Evolutionary conservation across 164 flowering plant species (phyloP), one percentile per base, ranked within the genome.

Genomic region (Chimonanthus salicifolius): DNA sequence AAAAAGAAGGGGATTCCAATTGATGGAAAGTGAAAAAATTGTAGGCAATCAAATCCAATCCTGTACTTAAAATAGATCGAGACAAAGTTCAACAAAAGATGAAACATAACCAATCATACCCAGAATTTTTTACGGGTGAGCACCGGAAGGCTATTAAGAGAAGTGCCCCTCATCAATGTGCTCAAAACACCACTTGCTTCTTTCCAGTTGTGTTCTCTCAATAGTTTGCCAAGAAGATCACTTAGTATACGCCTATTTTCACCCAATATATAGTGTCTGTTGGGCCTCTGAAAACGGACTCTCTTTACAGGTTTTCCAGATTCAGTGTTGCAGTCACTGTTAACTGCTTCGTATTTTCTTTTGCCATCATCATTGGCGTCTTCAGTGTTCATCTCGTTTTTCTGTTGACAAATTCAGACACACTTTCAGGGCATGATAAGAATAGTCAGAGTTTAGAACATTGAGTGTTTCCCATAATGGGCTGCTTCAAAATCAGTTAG

Each of bases 111-210:
- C 45, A 20, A 4, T 60, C 81, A 58, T 84, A 90, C 97, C 87
- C 69, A 74, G 68, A 82, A 92, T 76, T 92, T 92, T 7, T 75
- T 62, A 6, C 85, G 80, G 71, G 86, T 88, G 43, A 67, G 47
- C 21, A 18, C 8, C 5, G 82, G 77, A 20, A 81, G 85, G 0
- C 6, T 74, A 47, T 86, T 90, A 13, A 64, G 75, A 48, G 71
- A 47, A 0, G 92, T 89, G 18, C 80, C 92, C 73, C 84, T 80
- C 77, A 90, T 66, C 20, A 87, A 69, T 64, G 80, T 71, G 67
- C 89, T 87, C 71, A 89, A 69, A 0, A 87, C 88, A 3, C 91
- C 95, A 51, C 87, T 79, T 7, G 91, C 92, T 70, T 89, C 90
- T 7, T 62, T 78, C 94, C 95, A 89, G 58, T 85, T 86, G 63